These are phyloP conservation scores for Plectosphaerella cucumerina DNA, from an alignment of 2,329 filamentous ascomycete genomes.

Conservation along the genomic window DNA sequence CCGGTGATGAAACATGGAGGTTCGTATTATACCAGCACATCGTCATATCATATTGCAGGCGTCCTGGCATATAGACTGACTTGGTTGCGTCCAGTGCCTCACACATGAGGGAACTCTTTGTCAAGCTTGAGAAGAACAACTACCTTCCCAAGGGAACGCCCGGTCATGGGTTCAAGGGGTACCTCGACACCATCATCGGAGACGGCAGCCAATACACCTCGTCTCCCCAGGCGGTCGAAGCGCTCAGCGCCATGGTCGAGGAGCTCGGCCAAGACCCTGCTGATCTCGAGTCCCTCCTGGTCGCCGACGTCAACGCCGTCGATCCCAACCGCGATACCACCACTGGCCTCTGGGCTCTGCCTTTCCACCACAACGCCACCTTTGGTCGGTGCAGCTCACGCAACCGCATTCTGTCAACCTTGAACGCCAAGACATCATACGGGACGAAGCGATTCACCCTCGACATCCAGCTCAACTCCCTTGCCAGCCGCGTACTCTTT, in stretches of 20 bases:
- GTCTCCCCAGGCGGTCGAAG: conserved; percentile 11
- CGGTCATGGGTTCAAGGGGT: conserved; percentile 39
- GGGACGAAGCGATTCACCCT: conserved; percentile 18
- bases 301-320: conserved; percentile 11
- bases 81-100: conserved; percentile 10
- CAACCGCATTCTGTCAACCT: conserved; percentile 15
- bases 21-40: too few species aligned
- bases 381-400: conserved; percentile 19
- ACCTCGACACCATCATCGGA: conserved; percentile 17
- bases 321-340: conserved; percentile 18
- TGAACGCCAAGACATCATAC: conserved; percentile 3
- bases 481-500: conserved; percentile 27
- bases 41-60: not conserved
- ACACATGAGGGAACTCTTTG: conserved; percentile 37
- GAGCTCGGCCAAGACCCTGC: conserved; percentile 13
- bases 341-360: conserved; percentile 18
- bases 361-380: conserved; percentile 20
- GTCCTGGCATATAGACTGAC: too few species aligned
- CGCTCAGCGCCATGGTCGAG: conserved; percentile 6
- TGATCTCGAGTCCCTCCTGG: conserved; percentile 1
- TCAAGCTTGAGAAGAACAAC: conserved; percentile 35
- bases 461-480: conserved; percentile 18
- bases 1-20: conserved; percentile 55
- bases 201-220: not conserved
- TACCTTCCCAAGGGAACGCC: conserved; percentile 30